Evolutionary conservation across 2,329 filamentous ascomycete species (phyloP), one percentile per base, ranked within the genome.

Genomic region (Fusarium proliferatum): DNA sequence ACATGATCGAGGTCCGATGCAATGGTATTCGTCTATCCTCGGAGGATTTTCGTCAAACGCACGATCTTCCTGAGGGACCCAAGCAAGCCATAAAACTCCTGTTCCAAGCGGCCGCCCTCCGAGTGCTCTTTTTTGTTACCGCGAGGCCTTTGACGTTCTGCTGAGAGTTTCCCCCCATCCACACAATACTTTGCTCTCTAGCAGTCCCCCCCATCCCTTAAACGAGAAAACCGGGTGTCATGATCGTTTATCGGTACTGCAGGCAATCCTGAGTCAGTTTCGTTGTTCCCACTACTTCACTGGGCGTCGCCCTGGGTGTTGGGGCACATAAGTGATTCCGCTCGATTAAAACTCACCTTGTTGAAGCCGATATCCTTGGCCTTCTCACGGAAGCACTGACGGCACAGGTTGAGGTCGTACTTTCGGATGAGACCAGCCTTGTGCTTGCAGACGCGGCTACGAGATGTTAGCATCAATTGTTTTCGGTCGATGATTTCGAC

Each of bases 361-460:
- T 89, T 87, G 86, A 93, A 93, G 81, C 91, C 91, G 85, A 93
- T 92, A 82, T 93, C 91, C 84, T 89, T 85, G 78, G 89, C 85
- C 88, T 92, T 92, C 88, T 93, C 91, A 82, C 91, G 89, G 89
- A 92, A 93, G 89, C 91, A 93, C 85, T 93, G 91, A 89, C 91
- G 90, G 90, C 91, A 93, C 84, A 93, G 90, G 87, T 97, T 94
- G 81, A 98, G 91, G 84, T 96, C 96, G 89, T 99, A 99, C 90
- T 99, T 99, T 90, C 96, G 95, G 92, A 99, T 97, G 81, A 99
- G 92, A 97, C 96, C 96, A 83, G 96, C 96, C 84, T 91, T 92
- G 93, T 99, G 96, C 84, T 95, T 94, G 94, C 89, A 91, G 83
- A 90, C 88, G 76, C 89, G 89, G 89, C 89, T 90, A 71, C 39